Percentiles rank a stretch among this genome's conserved stretches.
Conservation (phyloP, 345 rosid genomes). For the Balakata baccata region DNA sequence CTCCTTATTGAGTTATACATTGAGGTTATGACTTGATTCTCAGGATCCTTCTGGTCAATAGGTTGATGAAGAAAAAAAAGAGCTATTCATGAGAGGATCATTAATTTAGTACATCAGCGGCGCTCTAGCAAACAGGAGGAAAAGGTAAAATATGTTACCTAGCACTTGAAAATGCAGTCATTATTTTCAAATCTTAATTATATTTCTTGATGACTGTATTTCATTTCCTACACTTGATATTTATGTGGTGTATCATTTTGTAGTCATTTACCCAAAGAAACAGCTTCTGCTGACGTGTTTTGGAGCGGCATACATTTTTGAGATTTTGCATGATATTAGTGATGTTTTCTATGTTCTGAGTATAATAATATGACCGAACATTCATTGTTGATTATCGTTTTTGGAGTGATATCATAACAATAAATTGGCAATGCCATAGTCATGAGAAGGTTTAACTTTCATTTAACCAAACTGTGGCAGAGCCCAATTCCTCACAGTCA, state of each 20-base stretch:
- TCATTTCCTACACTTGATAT: not conserved
- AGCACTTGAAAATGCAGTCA: not conserved
- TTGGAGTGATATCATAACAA: not conserved
- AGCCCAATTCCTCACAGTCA: not conserved
- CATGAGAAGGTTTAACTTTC: not conserved
- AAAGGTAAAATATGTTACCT: slow-evolving; percentile 39
- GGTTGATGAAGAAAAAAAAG: slow-evolving; percentile 98
- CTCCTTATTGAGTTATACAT: not conserved
- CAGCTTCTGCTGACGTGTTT: not conserved
- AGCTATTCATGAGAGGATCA: slow-evolving; percentile 71
- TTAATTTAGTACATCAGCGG: slow-evolving; percentile 62
- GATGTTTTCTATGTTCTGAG: not conserved
- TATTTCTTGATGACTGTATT: not conserved
- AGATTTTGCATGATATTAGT: not conserved
- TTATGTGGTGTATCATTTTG: not conserved
- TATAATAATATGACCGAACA: not conserved
- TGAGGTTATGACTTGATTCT: slow-evolving; percentile 21
- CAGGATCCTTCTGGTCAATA: slow-evolving; percentile 69
- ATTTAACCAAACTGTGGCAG: not conserved
- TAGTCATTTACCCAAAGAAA: no score
- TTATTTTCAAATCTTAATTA: not conserved
- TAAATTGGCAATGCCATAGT: not conserved
- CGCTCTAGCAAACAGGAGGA: slow-evolving; percentile 46
- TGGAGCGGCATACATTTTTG: not conserved
- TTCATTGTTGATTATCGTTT: not conserved